These are phyloP conservation scores for Linnemannia elongata DNA, from an alignment of 192 early-diverging fungal genomes.

Conservation along the genomic window DNA sequence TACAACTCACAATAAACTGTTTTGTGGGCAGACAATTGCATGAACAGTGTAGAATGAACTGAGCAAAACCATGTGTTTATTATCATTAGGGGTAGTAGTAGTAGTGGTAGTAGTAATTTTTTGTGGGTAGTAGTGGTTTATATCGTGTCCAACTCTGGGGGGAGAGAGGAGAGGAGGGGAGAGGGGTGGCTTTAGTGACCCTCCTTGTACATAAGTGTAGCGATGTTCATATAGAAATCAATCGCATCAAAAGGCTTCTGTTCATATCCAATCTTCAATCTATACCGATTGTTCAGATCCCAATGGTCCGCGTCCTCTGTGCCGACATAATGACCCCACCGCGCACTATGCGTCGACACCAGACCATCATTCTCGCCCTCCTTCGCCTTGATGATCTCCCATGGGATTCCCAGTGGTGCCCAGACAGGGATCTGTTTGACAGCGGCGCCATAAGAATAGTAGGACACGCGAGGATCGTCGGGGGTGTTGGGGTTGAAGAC, in stretches of 20 bases:
- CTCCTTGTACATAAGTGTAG: constrained; percentile 73
- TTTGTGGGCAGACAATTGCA: not conserved
- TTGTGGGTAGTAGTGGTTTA: not conserved
- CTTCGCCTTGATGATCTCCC: constrained; percentile 78
- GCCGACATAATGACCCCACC: constrained; percentile 90
- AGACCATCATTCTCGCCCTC: constrained; percentile 96
- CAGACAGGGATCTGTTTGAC: constrained; percentile 74
- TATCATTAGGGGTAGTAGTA: not conserved
- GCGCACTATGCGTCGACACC: constrained; percentile 84
- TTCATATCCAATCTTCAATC: constrained; percentile 56
- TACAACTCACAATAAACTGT: not conserved
- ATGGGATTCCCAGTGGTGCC: constrained; percentile 82
- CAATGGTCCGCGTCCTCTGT: constrained; percentile 90
- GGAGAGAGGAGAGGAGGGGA: too few species aligned
- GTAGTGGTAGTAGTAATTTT: not conserved
- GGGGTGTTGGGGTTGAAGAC: constrained; percentile 91
- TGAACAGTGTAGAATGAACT: not conserved
- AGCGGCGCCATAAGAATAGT: constrained; percentile 85
- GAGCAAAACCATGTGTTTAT: not conserved
- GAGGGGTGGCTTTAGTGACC: constrained; percentile 59
- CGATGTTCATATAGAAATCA: constrained; percentile 77
- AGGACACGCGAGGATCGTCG: constrained; percentile 79
- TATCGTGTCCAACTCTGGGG: not conserved
- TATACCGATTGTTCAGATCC: constrained; percentile 76
- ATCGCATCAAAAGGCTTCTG: constrained; percentile 73